Base-by-base conservation (phyloP, 306 rosid species). In the Sesbania bispinosa region DNA sequence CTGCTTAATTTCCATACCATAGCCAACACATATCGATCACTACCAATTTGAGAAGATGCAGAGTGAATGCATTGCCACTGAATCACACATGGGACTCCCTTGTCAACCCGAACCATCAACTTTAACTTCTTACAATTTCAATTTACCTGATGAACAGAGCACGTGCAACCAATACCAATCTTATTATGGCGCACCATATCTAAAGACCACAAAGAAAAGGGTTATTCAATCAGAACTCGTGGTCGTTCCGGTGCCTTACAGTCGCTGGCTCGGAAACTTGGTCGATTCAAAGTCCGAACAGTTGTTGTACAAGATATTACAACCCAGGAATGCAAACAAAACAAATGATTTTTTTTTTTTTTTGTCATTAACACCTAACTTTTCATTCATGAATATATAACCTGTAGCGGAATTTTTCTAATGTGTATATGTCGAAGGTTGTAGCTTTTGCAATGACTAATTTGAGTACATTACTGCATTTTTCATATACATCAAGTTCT, bases 201-300 rank as follows among this genome's bases (percentile, higher is more conserved):
- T n/a, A n/a, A n/a, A n/a, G n/a, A n/a, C n/a, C n/a, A 11, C 50
- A 51, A 51, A 51, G 67, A 81, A 57, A 10, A 39, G 29, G 0
- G 70, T 54, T 80, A 70, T 39, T 70, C 81, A 33, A 57, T 39
- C 0, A 81, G 78, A 73, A 35, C 29, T 13, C 62, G 81, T 15
- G 85, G 81, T 39, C 81, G 10, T 29, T 64, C 47, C 13, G 46
- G 75, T 48, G 21, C 63, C 8, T 9, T 76, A 3, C 62, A 18
- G 0, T 64, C 75, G 0, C 41, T 76, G 61, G 61, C 71, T 38
- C 61, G 71, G 14, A 81, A 64, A 65, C 66, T 81, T 57, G 70
- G 38, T 5, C 68, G 82, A 33, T 81, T 81, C 76, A 77, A 77
- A 47, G 76, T 77, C 46, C 69, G 82, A 60, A 32, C 69, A 0